Evolutionary conservation across 2,329 filamentous ascomycete species (phyloP), one percentile per base, ranked within the genome.

Genomic region (Monosporascus sp.): DNA sequence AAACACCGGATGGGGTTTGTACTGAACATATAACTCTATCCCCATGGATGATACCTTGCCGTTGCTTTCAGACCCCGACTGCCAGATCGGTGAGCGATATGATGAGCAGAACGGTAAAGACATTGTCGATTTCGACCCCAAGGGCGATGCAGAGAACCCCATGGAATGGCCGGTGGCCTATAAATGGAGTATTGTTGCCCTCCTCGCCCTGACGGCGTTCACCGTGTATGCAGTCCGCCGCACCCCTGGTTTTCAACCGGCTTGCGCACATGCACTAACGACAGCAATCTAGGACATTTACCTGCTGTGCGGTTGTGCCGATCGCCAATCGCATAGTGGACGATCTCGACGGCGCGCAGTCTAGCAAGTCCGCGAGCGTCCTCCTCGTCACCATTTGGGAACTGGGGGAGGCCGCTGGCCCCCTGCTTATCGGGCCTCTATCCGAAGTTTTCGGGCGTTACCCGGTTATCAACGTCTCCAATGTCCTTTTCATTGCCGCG

Each of bases 351-450:
- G 50, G 60, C 18, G 66, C 69, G n/a, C 57, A 63, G 9, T 60
- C 68, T 27, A 71, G 70, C 65, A 75, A 75, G 52, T 75, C 76
- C 0, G 71, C 78, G 17, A 75, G 72, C 59, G 77, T 81, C 39
- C 72, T 91, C 45, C 82, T 89, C 51, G 83, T 90, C 8, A 88
- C 85, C 0, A 82, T 89, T 54, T 87, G 86, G 75, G 80, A 90
- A 55, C 76, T 89, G 0, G 85, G 86, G 55, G 82, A 85, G 58
- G 80, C 80, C 2, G 77, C 81, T 6, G 83, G 83, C 0, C 83
- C 83, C 1, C 67, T 80, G 1, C 67, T 85, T 35, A 81, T 84
- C 60, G 84, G 82, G 9, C 84, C 85, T 0, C 65, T 87, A 5
- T 83, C 78, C 6, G 85, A 89, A 66, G 68, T 82, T 11, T 77